Evolutionary conservation across 2,329 filamentous ascomycete species (phyloP).

Genomic region (Venturia effusa): DNA sequence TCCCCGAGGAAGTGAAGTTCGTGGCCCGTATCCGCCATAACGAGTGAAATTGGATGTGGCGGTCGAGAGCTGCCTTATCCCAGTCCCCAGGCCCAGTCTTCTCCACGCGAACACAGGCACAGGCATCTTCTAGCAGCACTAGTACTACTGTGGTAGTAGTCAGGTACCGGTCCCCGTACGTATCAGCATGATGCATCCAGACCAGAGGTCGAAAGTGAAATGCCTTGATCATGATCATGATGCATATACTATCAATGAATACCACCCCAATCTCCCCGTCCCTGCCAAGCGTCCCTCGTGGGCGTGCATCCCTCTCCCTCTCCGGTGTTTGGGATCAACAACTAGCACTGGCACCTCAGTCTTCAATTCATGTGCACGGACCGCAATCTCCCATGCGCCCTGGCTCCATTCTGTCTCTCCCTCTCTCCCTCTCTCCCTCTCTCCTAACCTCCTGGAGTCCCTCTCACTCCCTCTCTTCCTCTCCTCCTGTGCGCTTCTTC

Average conservation of each 20-base stretch:
- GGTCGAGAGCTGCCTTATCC: too few relatives aligned
- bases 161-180: background rate
- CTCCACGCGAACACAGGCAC: too few relatives aligned
- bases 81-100: too few relatives aligned
- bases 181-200: background rate
- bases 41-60: too few relatives aligned
- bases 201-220: too few relatives aligned
- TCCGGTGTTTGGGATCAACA: background rate
- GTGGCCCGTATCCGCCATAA: too few relatives aligned
- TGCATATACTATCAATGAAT: too few relatives aligned
- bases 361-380: background rate
- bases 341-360: background rate
- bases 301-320: background rate
- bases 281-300: background rate
- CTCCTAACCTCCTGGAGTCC: constrained; percentile 17
- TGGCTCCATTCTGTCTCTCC: constrained; percentile 17
- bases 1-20: too few relatives aligned
- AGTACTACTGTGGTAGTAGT: too few relatives aligned
- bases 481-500: constrained; percentile 16
- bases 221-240: too few relatives aligned
- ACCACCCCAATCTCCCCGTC: background rate
- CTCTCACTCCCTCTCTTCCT: constrained; percentile 16
- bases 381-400: constrained; percentile 6
- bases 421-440: constrained; percentile 16
- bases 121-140: too few relatives aligned